phyloP scores from a whole-genome alignment of 208 protist species.

The Sergeia podlipaevii region DNA sequence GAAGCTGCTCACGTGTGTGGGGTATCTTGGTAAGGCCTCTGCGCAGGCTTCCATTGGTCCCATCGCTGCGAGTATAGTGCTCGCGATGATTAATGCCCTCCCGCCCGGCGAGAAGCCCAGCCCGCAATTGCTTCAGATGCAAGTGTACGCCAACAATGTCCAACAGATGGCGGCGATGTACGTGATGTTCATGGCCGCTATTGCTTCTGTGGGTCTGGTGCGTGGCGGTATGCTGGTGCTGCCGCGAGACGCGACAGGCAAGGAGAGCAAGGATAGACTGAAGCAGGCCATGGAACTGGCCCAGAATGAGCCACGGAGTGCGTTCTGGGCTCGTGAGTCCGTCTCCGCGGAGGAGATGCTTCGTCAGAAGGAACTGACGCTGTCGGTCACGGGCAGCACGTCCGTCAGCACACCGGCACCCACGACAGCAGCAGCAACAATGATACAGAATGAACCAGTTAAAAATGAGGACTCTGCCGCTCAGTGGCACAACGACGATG shows the following conservation, averaged over 20 bases:
- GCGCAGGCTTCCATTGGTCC: constrained; percentile 73
- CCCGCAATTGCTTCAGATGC: constrained; percentile 16
- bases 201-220: constrained; percentile 61
- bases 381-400: too few relatives aligned
- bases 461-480: too few relatives aligned
- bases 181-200: constrained; percentile 73
- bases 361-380: too few relatives aligned
- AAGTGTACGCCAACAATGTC: constrained; percentile 57
- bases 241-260: constrained; percentile 3
- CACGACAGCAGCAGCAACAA: too few relatives aligned
- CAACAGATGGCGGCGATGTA: constrained; percentile 73
- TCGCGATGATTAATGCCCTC: constrained; percentile 29
- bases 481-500: too few relatives aligned
- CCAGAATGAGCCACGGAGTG: too few relatives aligned
- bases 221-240: constrained; percentile 47
- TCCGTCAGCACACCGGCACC: too few relatives aligned
- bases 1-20: constrained; percentile 63
- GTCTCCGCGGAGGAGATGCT: too few relatives aligned
- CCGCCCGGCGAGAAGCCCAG: constrained; percentile 11
- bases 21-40: constrained; percentile 69
- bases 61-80: constrained; percentile 53
- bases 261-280: too few relatives aligned
- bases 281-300: too few relatives aligned
- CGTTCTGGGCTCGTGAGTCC: too few relatives aligned
- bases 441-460: too few relatives aligned